These are phyloP conservation scores for Aspergillus sp. DNA, from an alignment of 2,329 filamentous ascomycete species.

Conservation along the genomic window DNA sequence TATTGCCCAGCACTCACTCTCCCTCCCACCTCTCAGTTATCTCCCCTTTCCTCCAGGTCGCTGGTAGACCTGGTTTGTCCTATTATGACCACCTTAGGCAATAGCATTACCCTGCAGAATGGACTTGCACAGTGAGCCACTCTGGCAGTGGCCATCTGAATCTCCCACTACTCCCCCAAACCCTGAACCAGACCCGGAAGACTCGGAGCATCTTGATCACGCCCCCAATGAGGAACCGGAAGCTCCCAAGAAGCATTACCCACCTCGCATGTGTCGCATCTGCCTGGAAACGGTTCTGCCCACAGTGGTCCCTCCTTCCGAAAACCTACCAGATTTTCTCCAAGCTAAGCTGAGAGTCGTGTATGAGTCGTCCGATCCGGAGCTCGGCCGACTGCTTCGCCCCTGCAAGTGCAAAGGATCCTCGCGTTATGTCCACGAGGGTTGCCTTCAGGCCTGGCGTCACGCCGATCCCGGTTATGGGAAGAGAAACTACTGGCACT, in stretches of 20 bases:
- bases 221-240: constrained; percentile 12
- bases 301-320: constrained; percentile 55
- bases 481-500: constrained; percentile 75
- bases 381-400: constrained; percentile 74
- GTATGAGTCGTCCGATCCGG: constrained; percentile 72
- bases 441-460: constrained; percentile 81
- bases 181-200: constrained; percentile 1
- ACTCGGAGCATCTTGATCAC: constrained; percentile 7
- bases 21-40: background rate
- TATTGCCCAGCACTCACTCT: background rate
- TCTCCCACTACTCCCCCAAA: constrained; percentile 8
- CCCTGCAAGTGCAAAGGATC: constrained; percentile 94
- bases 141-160: constrained; percentile 23
- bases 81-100: constrained; percentile 9
- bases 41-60: constrained; percentile 12
- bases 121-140: constrained; percentile 22
- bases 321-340: constrained; percentile 55
- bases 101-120: constrained; percentile 9
- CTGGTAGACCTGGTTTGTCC: constrained; percentile 13
- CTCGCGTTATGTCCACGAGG: constrained; percentile 91
- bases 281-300: constrained; percentile 72
- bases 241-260: constrained; percentile 53
- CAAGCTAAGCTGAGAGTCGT: constrained; percentile 57
- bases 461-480: constrained; percentile 64
- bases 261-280: constrained; percentile 78